Percentiles rank a stretch among this genome's conserved stretches.
These are phyloP conservation scores for Penicillium subrubescens DNA, from an alignment of 495 filamentous ascomycete species.

Conservation along the genomic window DNA sequence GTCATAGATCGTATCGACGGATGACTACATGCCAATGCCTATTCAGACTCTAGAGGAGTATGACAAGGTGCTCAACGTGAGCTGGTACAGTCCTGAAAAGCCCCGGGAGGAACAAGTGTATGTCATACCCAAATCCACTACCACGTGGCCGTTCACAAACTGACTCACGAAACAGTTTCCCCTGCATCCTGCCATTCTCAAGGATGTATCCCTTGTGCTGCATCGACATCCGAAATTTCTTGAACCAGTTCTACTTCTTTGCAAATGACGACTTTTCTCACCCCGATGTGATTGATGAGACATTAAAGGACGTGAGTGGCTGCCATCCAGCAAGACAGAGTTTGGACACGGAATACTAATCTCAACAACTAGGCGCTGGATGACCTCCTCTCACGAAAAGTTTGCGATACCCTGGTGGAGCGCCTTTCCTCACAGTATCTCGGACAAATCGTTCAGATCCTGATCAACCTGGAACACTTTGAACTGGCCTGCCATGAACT, in stretches of 20 bases:
- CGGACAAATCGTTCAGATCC: slow-evolving; percentile 95
- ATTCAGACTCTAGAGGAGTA: slow-evolving; percentile 89
- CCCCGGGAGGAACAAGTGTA: slow-evolving; percentile 73
- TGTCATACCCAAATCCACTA: slow-evolving; percentile 25
- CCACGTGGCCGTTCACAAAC: slow-evolving; percentile 7
- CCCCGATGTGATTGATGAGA: slow-evolving; percentile 83
- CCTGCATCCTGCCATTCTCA: slow-evolving; percentile 91
- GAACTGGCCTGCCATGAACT: slow-evolving; percentile 88
- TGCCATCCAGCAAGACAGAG: neutral
- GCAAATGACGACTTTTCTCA: slow-evolving; percentile 92
- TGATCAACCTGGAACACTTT: slow-evolving; percentile 97
- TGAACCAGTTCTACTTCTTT: slow-evolving; percentile 96
- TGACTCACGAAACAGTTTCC: slow-evolving; percentile 60
- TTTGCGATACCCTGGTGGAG: slow-evolving; percentile 87
- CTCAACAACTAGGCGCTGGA: slow-evolving; percentile 64
- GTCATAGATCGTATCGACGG: slow-evolving; percentile 81
- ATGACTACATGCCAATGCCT: slow-evolving; percentile 99
- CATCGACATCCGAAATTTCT: slow-evolving; percentile 94
- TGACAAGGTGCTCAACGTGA: slow-evolving; percentile 90
- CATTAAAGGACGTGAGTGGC: slow-evolving; percentile 67
- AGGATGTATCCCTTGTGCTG: slow-evolving; percentile 99
- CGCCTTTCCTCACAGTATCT: slow-evolving; percentile 88
- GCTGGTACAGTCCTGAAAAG: slow-evolving; percentile 87
- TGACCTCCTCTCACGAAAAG: slow-evolving; percentile 83
- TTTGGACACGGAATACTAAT: slow-evolving; percentile 17